Evolutionary conservation across 305 asterid species (phyloP).

Genomic region (Solanum hybrid): DNA sequence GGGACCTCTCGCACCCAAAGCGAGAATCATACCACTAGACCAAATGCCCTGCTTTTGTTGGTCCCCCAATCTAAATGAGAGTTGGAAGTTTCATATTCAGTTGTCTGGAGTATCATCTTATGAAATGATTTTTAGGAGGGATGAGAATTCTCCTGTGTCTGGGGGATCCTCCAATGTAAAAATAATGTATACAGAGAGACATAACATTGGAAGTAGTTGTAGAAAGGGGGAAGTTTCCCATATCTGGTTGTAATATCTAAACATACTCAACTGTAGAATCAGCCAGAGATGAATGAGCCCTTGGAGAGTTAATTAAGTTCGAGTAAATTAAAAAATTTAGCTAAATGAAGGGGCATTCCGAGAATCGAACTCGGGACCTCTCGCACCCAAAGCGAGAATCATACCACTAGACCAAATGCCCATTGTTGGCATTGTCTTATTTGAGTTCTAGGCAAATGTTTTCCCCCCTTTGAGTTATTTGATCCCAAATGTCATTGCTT

Average conservation of each 20-base stretch:
- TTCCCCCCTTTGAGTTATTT: not conserved
- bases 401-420: conserved; percentile 38
- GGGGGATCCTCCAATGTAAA: not conserved
- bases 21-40: conserved; percentile 50
- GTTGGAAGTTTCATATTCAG: not conserved
- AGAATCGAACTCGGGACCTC: conserved; percentile 98
- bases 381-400: conserved; percentile 99
- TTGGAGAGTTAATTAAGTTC: not conserved
- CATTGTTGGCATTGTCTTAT: not conserved
- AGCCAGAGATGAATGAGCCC: not conserved
- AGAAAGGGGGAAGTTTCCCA: not conserved
- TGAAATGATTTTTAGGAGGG: not conserved
- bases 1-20: conserved; percentile 79
- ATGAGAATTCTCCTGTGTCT: not conserved
- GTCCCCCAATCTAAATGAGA: not conserved
- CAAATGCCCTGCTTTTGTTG: not conserved
- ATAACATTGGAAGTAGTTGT: not conserved
- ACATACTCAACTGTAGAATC: not conserved
- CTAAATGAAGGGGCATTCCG: conserved; percentile 48
- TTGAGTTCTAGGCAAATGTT: not conserved
- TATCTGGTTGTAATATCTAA: not conserved
- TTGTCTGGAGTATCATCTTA: not conserved
- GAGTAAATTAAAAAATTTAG: not conserved
- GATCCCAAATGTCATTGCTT: not conserved
- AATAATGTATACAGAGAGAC: not conserved